Base-by-base conservation (phyloP, 805 yeast genomes). In the Suhomyces prunicola region DNA sequence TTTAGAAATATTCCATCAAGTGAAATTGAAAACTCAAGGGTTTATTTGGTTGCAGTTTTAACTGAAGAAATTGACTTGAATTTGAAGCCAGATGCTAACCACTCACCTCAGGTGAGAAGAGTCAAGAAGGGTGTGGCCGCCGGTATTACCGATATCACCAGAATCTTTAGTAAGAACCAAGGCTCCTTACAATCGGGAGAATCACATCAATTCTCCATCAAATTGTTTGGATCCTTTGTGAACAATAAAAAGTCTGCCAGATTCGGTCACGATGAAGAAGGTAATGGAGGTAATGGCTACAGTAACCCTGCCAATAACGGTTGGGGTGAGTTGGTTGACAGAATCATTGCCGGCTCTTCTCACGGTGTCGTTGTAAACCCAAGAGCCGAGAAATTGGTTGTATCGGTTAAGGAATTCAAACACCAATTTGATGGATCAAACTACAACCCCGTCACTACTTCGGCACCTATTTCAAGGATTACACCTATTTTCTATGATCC, bases 311-410 rank as follows among this genome's bases (percentile, higher is more conserved):
- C 50, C 17, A 86, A 84, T 64, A 79, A 82, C 54, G 97, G 97
- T 48, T 90, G 97, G 97, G 97, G 97, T 71, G 92, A 87, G 56
- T 71, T 88, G 48, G 81, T 87, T 22, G 90, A 89, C 61, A 76
- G 96, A 61, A 87, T 90, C 55, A 85, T 90, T 57, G 67, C 81
- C 13, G 94, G 96, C 24, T 82, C 92, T 0, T 81, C 78, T 53
- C 81, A 80, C 51, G 96, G 96, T 57, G 82, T 89, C 50, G 93
- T 92, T 4, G 80, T 88, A 27, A 88, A 89, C 55, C 91, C 93
- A 26, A 78, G 96, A 66, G 90, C 94, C 3, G 92, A 87, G 60
- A 78, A 77, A 53, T 73, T 90, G 57, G 78, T 82, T 33, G 79
- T 88, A 8, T 78, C 92, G 1, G 81, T 90, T 46, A 89, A 88